phyloP scores from a whole-genome alignment of 768 basidiomycete genomes.

The Russula lepida region DNA sequence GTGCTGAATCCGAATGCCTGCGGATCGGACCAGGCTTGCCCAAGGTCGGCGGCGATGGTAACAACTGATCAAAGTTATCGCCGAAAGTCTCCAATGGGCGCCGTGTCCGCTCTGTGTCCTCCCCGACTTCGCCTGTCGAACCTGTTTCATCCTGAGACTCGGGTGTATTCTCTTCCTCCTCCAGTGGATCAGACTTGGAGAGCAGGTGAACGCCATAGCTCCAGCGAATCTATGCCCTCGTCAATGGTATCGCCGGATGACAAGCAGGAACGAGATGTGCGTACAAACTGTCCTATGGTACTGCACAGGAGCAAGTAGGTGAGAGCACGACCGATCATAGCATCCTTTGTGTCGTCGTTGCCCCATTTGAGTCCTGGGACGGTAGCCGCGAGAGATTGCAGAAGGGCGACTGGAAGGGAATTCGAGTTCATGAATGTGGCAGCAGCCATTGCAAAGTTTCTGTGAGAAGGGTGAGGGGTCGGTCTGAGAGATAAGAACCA shows the following conservation, averaged over 20 bases:
- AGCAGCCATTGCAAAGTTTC: conserved; percentile 72
- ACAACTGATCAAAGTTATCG: background rate
- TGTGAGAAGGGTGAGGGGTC: conserved; percentile 24
- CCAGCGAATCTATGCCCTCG: conserved; percentile 63
- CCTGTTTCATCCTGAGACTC: background rate
- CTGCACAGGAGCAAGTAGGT: conserved; percentile 89
- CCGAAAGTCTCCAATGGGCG: background rate
- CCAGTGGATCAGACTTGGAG: conserved; percentile 42
- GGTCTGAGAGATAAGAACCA: background rate
- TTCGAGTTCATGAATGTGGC: conserved; percentile 94
- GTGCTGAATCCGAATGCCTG: conserved; percentile 29
- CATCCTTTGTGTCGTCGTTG: conserved; percentile 66
- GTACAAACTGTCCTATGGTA: conserved; percentile 90
- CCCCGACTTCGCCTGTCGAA: background rate
- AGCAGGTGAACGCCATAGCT: conserved; percentile 85
- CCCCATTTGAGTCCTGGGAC: conserved; percentile 81
- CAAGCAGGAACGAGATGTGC: conserved; percentile 22
- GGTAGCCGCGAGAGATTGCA: conserved; percentile 81
- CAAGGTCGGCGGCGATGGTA: background rate
- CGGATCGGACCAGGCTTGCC: background rate
- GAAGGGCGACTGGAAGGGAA: conserved; percentile 88
- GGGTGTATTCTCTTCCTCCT: conserved; percentile 26
- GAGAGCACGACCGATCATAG: conserved; percentile 86
- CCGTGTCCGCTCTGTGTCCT: background rate
- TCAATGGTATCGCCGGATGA: background rate